These are phyloP conservation scores for Azolla pinnata DNA, from an alignment of 75 land plant genomes.

Conservation along the genomic window DNA sequence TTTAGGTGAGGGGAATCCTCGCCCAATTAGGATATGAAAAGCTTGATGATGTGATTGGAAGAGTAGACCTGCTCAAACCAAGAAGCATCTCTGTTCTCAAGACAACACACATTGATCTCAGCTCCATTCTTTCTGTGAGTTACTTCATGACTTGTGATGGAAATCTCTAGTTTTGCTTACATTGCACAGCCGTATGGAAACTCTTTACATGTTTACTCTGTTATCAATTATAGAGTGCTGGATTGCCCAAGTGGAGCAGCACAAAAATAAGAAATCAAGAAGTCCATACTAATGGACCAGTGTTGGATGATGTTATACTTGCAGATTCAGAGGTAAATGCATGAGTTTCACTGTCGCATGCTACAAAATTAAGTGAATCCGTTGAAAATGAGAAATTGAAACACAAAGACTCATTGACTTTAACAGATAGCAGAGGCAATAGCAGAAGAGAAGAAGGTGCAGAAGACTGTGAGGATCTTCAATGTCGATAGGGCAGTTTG, in stretches of 20 bases:
- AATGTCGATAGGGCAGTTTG: constrained; percentile 94
- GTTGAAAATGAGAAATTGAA: too few species aligned
- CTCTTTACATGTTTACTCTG: too few species aligned
- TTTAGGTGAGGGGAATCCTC: constrained; percentile 83
- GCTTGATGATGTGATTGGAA: constrained; percentile 89
- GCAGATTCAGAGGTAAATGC: constrained; percentile 80
- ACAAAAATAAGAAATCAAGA: constrained; percentile 72
- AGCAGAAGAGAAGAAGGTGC: constrained; percentile 61
- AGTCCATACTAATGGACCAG: constrained; percentile 83
- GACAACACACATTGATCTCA: constrained; percentile 84
- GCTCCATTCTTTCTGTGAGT: constrained; percentile 74
- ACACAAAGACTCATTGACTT: too few species aligned
- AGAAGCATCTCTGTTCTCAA: constrained; percentile 63
- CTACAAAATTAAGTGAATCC: too few species aligned
- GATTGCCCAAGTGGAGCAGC: constrained; percentile 77
- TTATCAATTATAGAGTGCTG: constrained; percentile 72
- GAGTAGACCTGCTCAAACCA: constrained; percentile 66
- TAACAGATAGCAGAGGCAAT: constrained; percentile 78
- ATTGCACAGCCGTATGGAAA: background rate
- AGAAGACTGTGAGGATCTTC: constrained; percentile 57
- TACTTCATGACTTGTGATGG: background rate
- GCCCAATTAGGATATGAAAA: constrained; percentile 89
- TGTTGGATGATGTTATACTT: constrained; percentile 80
- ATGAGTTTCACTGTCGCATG: too few species aligned
- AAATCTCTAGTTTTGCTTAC: background rate